These are phyloP conservation scores for Panaeolus papilionaceus DNA, from an alignment of 768 basidiomycete genomes.

Conservation along the genomic window DNA sequence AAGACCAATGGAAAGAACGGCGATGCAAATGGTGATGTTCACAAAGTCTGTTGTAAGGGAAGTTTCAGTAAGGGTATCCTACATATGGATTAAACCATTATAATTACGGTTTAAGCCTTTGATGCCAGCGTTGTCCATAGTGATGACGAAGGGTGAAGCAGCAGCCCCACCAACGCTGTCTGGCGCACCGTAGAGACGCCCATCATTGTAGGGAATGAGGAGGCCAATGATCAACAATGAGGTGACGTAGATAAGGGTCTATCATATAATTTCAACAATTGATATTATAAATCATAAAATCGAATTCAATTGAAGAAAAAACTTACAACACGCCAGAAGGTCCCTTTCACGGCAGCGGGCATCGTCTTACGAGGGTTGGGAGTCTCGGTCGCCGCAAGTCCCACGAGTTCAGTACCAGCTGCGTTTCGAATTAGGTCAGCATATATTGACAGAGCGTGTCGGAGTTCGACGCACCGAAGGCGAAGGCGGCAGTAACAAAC, in stretches of 20 bases:
- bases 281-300: background rate
- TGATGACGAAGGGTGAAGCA: constrained; percentile 54
- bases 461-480: constrained; percentile 28
- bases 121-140: constrained; percentile 46
- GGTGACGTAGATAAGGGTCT: constrained; percentile 49
- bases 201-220: constrained; percentile 44
- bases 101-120: constrained; percentile 44
- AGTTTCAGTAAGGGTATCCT: too few relatives aligned
- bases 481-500: constrained; percentile 54
- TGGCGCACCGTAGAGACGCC: constrained; percentile 39
- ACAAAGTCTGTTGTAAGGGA: constrained; percentile 36
- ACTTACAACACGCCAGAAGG: constrained; percentile 49
- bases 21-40: constrained; percentile 51
- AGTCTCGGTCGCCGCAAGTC: constrained; percentile 52
- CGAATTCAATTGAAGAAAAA: background rate
- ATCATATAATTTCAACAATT: background rate
- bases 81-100: background rate
- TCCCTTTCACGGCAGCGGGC: constrained; percentile 52
- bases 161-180: constrained; percentile 36
- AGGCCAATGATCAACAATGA: constrained; percentile 52
- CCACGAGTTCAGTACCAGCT: constrained; percentile 54
- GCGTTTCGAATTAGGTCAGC: background rate
- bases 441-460: too few relatives aligned
- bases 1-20: constrained; percentile 52
- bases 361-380: constrained; percentile 50